Percentiles rank a stretch among this genome's conserved stretches.
Evolutionary conservation across 2,329 filamentous ascomycete species (phyloP).

Genomic region (Paracamarosporium sp.): DNA sequence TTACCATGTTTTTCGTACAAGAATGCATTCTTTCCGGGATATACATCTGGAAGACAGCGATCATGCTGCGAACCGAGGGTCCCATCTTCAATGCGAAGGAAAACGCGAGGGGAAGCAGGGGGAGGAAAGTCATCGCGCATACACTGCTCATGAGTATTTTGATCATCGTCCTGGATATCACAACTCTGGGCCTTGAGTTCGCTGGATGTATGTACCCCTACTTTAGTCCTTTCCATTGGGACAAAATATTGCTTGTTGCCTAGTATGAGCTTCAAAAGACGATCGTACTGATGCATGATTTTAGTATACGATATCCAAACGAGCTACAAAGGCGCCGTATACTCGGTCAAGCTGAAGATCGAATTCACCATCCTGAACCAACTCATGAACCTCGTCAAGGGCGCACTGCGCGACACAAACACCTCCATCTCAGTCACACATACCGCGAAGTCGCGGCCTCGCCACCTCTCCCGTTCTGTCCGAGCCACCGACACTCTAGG

Average conservation of each 20-base stretch:
- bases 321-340: slow-evolving; percentile 47
- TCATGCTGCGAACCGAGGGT: slow-evolving; percentile 12
- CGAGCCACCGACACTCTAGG: slow-evolving; percentile 4
- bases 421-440: not conserved
- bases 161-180: slow-evolving; percentile 49
- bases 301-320: slow-evolving; percentile 31
- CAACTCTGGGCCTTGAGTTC: slow-evolving; percentile 48
- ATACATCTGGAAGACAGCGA: slow-evolving; percentile 55
- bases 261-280: not conserved
- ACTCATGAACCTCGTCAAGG: slow-evolving; percentile 25
- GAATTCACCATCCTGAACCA: slow-evolving; percentile 61
- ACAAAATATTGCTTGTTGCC: not conserved
- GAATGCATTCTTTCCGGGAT: slow-evolving; percentile 43
- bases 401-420: slow-evolving; percentile 9
- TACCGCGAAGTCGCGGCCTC: not conserved
- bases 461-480: not conserved
- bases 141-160: slow-evolving; percentile 47
- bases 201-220: slow-evolving; percentile 23
- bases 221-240: not conserved
- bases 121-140: slow-evolving; percentile 31
- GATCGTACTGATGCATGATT: not conserved
- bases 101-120: slow-evolving; percentile 9
- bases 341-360: slow-evolving; percentile 57
- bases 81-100: slow-evolving; percentile 7
- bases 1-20: slow-evolving; percentile 44